Percentiles rank a stretch among this genome's conserved stretches.
Evolutionary conservation across 371 early-diverging fungal species (phyloP).

Genomic region (Mortierella sp.): DNA sequence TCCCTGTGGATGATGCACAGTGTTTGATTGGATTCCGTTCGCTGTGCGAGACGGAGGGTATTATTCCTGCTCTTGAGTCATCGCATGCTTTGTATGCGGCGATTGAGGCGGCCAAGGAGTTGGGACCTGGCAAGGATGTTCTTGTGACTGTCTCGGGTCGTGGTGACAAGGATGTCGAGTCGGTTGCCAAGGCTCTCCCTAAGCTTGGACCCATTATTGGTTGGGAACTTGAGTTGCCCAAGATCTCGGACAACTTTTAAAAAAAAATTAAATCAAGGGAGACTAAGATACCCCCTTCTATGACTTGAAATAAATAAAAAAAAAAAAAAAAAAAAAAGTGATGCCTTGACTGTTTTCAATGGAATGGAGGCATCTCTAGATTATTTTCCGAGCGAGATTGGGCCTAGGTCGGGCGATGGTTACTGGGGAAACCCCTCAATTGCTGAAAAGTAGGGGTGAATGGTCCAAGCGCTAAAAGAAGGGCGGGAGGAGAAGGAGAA

Average conservation of each 20-base stretch:
- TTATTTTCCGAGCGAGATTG: too few species aligned
- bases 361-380: too few species aligned
- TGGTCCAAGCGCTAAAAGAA: too few species aligned
- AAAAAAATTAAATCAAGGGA: neutral
- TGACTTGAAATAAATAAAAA: neutral
- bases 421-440: too few species aligned
- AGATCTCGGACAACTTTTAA: constrained; percentile 50
- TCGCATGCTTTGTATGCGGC: constrained; percentile 93
- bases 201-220: constrained; percentile 90
- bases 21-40: constrained; percentile 89
- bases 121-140: constrained; percentile 85
- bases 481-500: too few species aligned
- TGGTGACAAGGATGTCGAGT: constrained; percentile 97
- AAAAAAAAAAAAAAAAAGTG: neutral
- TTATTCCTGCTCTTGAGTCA: constrained; percentile 95
- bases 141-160: constrained; percentile 94
- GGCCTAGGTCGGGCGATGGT: too few species aligned
- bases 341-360: too few species aligned
- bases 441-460: too few species aligned
- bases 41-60: constrained; percentile 91
- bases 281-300: neutral
- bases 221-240: constrained; percentile 86
- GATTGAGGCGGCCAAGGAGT: constrained; percentile 77
- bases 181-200: constrained; percentile 92
- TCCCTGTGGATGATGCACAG: constrained; percentile 86